phyloP scores from a whole-genome alignment of 768 basidiomycete species.

The Coprinopsis sp. region DNA sequence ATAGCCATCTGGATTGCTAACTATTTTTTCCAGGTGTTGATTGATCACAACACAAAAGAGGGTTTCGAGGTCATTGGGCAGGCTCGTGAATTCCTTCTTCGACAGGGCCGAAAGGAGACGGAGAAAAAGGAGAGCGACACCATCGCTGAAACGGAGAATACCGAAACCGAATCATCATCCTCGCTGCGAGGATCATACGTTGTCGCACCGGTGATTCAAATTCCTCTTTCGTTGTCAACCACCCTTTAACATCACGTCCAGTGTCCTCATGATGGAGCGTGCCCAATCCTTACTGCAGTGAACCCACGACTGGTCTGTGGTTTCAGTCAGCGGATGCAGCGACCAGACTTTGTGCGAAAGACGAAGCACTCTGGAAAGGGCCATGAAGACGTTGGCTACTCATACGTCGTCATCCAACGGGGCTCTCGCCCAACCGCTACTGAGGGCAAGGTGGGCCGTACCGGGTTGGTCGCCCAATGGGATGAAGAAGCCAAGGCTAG shows the following conservation, averaged over 20 bases:
- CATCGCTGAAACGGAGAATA: neutral
- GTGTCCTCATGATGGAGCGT: constrained; percentile 88
- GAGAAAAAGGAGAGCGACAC: constrained; percentile 38
- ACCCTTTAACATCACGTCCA: constrained; percentile 23
- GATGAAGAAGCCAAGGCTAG: constrained; percentile 29
- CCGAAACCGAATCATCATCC: constrained; percentile 11
- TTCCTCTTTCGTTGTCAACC: neutral
- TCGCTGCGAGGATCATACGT: constrained; percentile 64
- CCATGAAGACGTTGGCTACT: constrained; percentile 84
- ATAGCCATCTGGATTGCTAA: constrained; percentile 4
- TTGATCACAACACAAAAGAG: constrained; percentile 73
- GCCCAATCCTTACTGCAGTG: constrained; percentile 68
- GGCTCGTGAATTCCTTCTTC: constrained; percentile 70
- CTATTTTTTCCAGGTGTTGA: constrained; percentile 64
- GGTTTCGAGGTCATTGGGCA: constrained; percentile 80
- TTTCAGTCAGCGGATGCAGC: constrained; percentile 83
- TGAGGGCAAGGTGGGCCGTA: constrained; percentile 39
- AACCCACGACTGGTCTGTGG: constrained; percentile 59
- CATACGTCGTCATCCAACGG: constrained; percentile 84
- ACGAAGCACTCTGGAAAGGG: constrained; percentile 86
- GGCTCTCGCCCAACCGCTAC: constrained; percentile 57
- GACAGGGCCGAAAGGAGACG: constrained; percentile 55
- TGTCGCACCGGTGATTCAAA: constrained; percentile 67
- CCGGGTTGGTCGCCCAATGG: constrained; percentile 49
- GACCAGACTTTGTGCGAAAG: constrained; percentile 76